Base-by-base conservation (phyloP, 2,329 filamentous ascomycete species). In the Talaromyces sp. region DNA sequence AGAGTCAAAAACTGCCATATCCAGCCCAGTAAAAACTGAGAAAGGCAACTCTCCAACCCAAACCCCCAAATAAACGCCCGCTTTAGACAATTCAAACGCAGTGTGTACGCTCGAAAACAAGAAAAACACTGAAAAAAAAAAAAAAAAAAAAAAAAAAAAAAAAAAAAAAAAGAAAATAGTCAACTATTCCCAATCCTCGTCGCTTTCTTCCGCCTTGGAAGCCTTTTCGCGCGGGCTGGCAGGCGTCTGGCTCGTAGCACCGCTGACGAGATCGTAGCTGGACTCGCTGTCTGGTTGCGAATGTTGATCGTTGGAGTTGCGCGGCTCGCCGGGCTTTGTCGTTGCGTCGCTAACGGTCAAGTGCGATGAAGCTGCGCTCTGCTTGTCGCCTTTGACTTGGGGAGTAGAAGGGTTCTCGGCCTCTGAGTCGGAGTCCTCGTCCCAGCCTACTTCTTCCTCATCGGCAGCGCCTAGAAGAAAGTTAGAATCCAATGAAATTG, bases 181-280 rank as follows among this genome's bases (percentile, higher is more conserved):
- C 35, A 12, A 58, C 74, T 81, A 91, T 76, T 92, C 89, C 88
- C 89, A 92, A 70, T 92, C 89, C 67, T 89, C 85, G 61, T 90
- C 88, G 65, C 85, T 88, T 63, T 89, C 86, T 58, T 82, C 80
- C 3, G 69, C 73, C 58, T 77, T 76, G 17, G 72, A 43, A 11
- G 27, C 32, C 62, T 75, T 75, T 60, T 85, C 82, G 68, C 83
- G 82, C 2, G 85, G 85, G 62, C 83, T 87, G 5, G 84, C 83
- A 1, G 91, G 89, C 19, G 91, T 88, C 65, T 90, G 89, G 73
- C 90, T 96, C 41, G 88, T 86, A 51, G 85, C 84, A 54, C 89
- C 90, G 56, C 89, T 92, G 52, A 99, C 91, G 35, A 99, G 83
- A 73, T 99, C 94, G 74, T 99, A 99, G 77, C 92, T 96, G 19